Percentiles rank a stretch among this genome's conserved stretches.
Conservation (phyloP, 2,329 filamentous ascomycete species). For the Colletotrichum simmondsii region DNA sequence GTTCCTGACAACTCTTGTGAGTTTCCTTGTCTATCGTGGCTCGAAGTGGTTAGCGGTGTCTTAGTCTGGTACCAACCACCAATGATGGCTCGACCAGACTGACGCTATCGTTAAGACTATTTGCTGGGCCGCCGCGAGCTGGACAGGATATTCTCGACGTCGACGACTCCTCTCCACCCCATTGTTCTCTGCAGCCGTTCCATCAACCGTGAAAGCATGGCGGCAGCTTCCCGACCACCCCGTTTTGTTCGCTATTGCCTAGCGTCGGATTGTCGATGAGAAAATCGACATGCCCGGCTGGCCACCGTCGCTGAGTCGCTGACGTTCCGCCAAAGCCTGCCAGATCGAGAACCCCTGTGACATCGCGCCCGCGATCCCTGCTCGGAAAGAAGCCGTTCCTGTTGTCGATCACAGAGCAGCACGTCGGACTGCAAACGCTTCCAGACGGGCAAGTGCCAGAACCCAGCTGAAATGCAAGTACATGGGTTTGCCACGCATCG, state of each 20-base stretch:
- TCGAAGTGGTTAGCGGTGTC: conserved; percentile 17
- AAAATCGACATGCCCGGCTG: not conserved
- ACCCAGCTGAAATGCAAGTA: conserved; percentile 6
- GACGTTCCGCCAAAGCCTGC: not conserved
- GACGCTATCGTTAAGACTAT: conserved; percentile 22
- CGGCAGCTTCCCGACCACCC: not conserved
- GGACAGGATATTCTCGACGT: not conserved
- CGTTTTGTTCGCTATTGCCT: not conserved
- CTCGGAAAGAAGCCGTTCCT: not conserved
- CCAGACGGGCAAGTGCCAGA: not conserved
- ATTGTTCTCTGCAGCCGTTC: not conserved
- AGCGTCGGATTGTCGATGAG: not conserved
- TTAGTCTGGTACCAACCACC: not conserved
- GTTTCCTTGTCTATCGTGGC: conserved; percentile 5
- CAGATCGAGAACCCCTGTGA: not conserved
- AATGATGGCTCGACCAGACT: conserved; percentile 10
- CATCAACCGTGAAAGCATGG: too few relatives aligned
- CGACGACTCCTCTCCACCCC: not conserved
- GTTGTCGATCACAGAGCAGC: not conserved
- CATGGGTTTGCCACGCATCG: conserved; percentile 2
- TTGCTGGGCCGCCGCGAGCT: conserved; percentile 5
- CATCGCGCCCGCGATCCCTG: not conserved
- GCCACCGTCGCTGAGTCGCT: not conserved
- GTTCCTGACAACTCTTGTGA: not conserved
- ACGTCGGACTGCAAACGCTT: not conserved